Evolutionary conservation across 176 grass and related monocot genomes (phyloP).

Genomic region (Aegilops bicornis): DNA sequence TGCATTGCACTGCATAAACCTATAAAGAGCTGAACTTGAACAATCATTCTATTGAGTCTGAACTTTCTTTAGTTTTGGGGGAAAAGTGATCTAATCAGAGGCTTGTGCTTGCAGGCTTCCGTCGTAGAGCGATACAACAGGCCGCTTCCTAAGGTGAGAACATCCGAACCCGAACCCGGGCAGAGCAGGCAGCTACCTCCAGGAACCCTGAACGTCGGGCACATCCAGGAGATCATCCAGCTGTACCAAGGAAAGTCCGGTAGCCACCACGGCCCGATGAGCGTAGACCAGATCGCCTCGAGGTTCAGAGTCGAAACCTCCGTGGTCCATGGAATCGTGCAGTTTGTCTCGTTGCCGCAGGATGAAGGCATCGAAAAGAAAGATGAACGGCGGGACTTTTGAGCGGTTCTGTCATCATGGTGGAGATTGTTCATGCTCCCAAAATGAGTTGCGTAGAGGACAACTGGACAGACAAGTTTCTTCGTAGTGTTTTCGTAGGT

Average conservation of each 20-base stretch:
- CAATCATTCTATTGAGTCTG: background rate
- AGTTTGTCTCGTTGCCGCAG: conserved; percentile 53
- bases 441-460: background rate
- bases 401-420: background rate
- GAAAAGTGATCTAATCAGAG: background rate
- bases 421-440: background rate
- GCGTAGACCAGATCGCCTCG: conserved; percentile 45
- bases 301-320: conserved; percentile 56
- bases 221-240: conserved; percentile 60
- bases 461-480: conserved; percentile 5
- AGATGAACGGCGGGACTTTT: background rate
- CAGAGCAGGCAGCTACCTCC: conserved; percentile 43
- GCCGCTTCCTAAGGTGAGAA: conserved; percentile 65
- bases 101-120: conserved; percentile 41
- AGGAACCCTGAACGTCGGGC: conserved; percentile 47
- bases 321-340: conserved; percentile 50
- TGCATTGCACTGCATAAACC: background rate
- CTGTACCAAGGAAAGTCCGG: conserved; percentile 60
- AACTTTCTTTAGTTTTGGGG: background rate
- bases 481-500: conserved; percentile 1
- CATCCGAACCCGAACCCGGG: conserved; percentile 37
- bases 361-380: conserved; percentile 37
- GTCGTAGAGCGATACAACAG: conserved; percentile 47
- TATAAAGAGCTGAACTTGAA: background rate
- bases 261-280: conserved; percentile 44